Base-by-base conservation (phyloP, 148 eudicot species). In the Heliamphora exappendiculata region DNA sequence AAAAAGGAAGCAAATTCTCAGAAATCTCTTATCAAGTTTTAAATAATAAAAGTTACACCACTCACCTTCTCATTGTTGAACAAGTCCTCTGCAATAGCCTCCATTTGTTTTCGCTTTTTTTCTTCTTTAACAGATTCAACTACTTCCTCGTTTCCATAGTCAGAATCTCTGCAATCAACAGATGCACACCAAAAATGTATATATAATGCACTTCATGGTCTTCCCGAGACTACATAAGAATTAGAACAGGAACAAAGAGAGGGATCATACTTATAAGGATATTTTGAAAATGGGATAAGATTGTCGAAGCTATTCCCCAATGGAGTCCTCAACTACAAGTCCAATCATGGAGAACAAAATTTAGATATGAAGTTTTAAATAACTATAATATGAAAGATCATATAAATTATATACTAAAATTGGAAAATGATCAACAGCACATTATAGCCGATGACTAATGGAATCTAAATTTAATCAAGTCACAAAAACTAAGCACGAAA, bases 41-140 rank as follows among this genome's bases (percentile, higher is more conserved):
- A 62, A 44, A 9, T 2, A 78, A 28, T 33, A 47, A 8, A 50
- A 51, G 17, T 65, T 47, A 78, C 66, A 72, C 55, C 42, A 81
- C 67, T 73, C 76, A 89, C 98, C 91, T 87, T 87, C 54, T 88
- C 93, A 47, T 65, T 81, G 83, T 91, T 89, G 76, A 95, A 95
- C 42, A 95, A 85, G 78, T 95, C 98, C 71, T 95, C 99, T 17
- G 99, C 93, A 80, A 91, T 82, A 72, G 97, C 90, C 84, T 95
- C 99, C 93, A 82, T 93, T 81, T 93, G 89, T 82, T 89, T 91
- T 77, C 97, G 85, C 79, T 80, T 89, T 83, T 91, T 95, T 81
- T 95, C 99, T 82, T 93, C 97, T 78, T 88, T 89, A 57, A 88
- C 78, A 63, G 86, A 86, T 71, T 83, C 92, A 64, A 67, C 84